Percentiles rank a stretch among this genome's conserved stretches.
Conservation (phyloP, 257 asterid species). For the Craterostigma plantagineum region DNA sequence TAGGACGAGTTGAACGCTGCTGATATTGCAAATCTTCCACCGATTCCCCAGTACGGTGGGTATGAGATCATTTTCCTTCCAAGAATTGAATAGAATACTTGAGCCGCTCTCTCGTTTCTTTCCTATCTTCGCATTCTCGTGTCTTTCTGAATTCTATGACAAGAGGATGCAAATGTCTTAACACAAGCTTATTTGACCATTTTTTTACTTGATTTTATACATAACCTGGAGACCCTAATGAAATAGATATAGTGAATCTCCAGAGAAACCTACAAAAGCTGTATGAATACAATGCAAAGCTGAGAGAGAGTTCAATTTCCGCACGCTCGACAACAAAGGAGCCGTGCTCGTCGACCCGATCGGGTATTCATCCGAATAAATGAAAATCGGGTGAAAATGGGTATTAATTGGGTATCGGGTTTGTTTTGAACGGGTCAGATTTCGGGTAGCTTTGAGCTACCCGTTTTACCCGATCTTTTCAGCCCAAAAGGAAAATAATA, state of each 20-base stretch:
- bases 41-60: conserved; percentile 39
- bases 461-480: too few relatives aligned
- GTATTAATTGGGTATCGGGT: too few relatives aligned
- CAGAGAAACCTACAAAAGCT: conserved; percentile 1
- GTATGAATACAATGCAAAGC: conserved; percentile 2
- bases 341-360: background rate
- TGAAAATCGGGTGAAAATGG: too few relatives aligned
- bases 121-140: too few relatives aligned
- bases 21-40: conserved; percentile 25
- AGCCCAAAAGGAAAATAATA: too few relatives aligned
- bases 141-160: background rate
- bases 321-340: background rate
- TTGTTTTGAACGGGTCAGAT: too few relatives aligned
- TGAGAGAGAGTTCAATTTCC: background rate
- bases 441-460: too few relatives aligned
- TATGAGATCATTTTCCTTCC: background rate
- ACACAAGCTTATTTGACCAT: too few relatives aligned
- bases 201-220: background rate
- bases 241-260: background rate
- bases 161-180: background rate
- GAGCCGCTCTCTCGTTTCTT: background rate
- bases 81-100: too few relatives aligned
- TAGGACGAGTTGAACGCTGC: conserved; percentile 6
- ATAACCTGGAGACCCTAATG: background rate
- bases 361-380: too few relatives aligned